Conservation (phyloP, 331 rosid genomes). For the Stylosanthes scabra region DNA sequence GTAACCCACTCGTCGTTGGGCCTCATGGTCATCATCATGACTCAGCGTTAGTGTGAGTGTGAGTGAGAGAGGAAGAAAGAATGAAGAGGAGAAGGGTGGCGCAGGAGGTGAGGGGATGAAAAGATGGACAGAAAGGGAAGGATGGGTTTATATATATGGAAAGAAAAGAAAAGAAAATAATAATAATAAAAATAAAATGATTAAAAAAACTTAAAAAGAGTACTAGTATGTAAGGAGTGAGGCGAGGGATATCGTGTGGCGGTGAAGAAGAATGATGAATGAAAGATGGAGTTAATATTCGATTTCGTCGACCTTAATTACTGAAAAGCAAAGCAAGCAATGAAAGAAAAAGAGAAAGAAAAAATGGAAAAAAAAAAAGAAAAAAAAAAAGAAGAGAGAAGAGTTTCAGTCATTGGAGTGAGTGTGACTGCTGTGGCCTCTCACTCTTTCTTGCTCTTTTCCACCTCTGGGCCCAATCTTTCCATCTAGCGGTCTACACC, state of each 20-base stretch:
- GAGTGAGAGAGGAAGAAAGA: neutral
- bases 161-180: neutral
- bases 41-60: conserved; percentile 1
- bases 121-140: conserved; percentile 28
- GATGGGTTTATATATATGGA: conserved; percentile 43
- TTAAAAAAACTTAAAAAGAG: neutral
- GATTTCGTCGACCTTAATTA: conserved; percentile 25
- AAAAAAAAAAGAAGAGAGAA: neutral
- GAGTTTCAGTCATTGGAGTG: too few relatives aligned
- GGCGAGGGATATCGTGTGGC: conserved; percentile 43
- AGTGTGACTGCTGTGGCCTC: conserved; percentile 42
- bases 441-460: conserved; percentile 36
- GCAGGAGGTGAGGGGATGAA: conserved; percentile 36
- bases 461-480: conserved; percentile 33
- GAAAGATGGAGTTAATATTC: conserved; percentile 44
- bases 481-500: conserved; percentile 30
- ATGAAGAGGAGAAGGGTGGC: conserved; percentile 47
- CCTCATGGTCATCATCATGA: conserved; percentile 30
- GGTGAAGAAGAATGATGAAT: conserved; percentile 36
- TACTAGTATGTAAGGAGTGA: neutral
- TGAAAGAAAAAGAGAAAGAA: neutral
- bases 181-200: neutral
- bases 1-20: conserved; percentile 63
- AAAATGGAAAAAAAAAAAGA: too few relatives aligned
- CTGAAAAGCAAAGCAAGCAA: conserved; percentile 8